Percentiles rank a stretch among this genome's conserved stretches.
Evolutionary conservation across 2,329 filamentous ascomycete genomes (phyloP).

Genomic region (Penicillium sp.): DNA sequence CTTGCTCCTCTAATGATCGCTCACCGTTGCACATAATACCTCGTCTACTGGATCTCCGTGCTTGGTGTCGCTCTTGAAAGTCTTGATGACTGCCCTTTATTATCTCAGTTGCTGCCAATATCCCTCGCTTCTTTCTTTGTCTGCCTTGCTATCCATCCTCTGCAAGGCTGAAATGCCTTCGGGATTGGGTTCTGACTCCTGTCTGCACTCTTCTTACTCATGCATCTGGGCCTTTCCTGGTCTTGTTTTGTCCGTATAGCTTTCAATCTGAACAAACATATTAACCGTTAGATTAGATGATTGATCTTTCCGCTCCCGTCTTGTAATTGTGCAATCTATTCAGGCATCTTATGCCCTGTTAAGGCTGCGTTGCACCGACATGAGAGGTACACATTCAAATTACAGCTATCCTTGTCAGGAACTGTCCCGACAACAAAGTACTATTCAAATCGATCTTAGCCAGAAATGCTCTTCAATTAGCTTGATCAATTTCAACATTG

Average conservation of each 20-base stretch:
- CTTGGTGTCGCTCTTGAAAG: slow-evolving; percentile 7
- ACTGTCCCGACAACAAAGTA: neutral
- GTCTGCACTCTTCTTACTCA: slow-evolving; percentile 1
- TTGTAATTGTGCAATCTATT: neutral
- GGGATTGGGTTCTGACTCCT: slow-evolving; percentile 8
- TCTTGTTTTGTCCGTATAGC: slow-evolving; percentile 9
- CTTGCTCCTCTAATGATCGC: slow-evolving; percentile 9
- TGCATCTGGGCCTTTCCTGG: slow-evolving; percentile 15
- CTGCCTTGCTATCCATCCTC: neutral
- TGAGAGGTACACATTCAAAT: neutral
- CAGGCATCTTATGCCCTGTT: neutral
- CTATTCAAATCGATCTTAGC: neutral
- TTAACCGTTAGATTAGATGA: slow-evolving; percentile 16
- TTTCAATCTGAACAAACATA: slow-evolving; percentile 14
- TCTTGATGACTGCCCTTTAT: slow-evolving; percentile 18
- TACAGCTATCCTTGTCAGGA: neutral
- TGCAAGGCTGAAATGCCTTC: neutral
- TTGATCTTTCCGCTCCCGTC: neutral
- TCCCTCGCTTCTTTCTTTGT: slow-evolving; percentile 1
- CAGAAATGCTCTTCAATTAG: neutral
- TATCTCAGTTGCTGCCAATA: slow-evolving; percentile 16
- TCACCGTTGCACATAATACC: slow-evolving; percentile 28
- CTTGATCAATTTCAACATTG: neutral
- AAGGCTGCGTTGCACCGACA: neutral
- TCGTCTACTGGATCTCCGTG: slow-evolving; percentile 13